Evolutionary conservation across 805 yeast species (phyloP).

Genomic region (Lachancea sp.): DNA sequence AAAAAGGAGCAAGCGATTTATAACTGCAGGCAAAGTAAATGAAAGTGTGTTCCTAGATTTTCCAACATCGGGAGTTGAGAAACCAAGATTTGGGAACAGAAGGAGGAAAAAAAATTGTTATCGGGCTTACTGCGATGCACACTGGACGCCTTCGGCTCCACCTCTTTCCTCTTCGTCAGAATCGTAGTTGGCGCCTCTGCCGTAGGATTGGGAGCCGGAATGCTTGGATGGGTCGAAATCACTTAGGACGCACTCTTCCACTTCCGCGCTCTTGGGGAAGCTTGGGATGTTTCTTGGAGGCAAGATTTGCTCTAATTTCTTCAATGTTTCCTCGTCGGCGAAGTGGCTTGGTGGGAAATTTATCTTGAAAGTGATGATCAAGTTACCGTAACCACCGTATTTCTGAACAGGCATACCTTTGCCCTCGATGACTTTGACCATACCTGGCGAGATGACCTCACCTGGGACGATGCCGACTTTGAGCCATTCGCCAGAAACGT

Average conservation of each 20-base stretch:
- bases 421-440: conserved; percentile 72
- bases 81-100: neutral
- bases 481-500: conserved; percentile 85
- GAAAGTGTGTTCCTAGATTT: neutral
- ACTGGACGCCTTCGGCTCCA: conserved; percentile 45
- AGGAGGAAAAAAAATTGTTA: neutral
- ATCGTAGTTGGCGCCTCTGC: conserved; percentile 37
- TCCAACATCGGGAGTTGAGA: too few species aligned
- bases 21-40: neutral
- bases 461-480: conserved; percentile 82
- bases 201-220: conserved; percentile 35
- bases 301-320: conserved; percentile 64
- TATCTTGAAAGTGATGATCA: conserved; percentile 77
- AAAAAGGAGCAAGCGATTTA: conserved; percentile 6
- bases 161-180: conserved; percentile 51
- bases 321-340: conserved; percentile 67
- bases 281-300: conserved; percentile 62
- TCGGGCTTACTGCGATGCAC: conserved; percentile 73
- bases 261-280: conserved; percentile 65
- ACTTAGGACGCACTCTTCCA: conserved; percentile 72
- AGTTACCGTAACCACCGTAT: conserved; percentile 82
- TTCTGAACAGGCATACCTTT: conserved; percentile 97
- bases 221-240: conserved; percentile 65
- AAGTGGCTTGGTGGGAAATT: conserved; percentile 80
- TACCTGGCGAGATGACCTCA: conserved; percentile 84